A percentile compares a stretch with the other conserved stretches of the same genome.
Evolutionary conservation across 2,329 filamentous ascomycete genomes (phyloP).

Genomic region (Fusarium concolor): DNA sequence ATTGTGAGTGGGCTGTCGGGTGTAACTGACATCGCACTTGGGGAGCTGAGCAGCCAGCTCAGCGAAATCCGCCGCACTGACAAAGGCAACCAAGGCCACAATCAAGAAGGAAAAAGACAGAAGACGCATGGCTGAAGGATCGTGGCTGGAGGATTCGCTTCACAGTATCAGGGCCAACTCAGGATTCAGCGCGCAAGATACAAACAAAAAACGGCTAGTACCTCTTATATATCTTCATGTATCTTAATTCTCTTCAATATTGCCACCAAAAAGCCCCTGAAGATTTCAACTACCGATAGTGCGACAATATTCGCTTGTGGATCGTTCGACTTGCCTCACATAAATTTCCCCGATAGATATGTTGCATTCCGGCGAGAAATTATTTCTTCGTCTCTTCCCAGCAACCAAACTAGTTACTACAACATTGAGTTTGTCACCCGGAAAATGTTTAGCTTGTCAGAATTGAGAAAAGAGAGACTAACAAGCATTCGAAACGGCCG

Average conservation of each 20-base stretch:
- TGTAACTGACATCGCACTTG: conserved; percentile 18
- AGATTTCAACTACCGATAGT: conserved; percentile 13
- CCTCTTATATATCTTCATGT: conserved; percentile 1
- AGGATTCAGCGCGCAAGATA: background rate
- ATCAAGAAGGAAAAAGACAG: conserved; percentile 12
- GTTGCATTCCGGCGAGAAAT: conserved; percentile 4
- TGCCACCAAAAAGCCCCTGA: conserved; percentile 7
- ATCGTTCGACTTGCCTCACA: background rate
- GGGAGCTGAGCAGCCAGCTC: conserved; percentile 28
- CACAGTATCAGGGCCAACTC: background rate
- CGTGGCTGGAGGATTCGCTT: background rate
- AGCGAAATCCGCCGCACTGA: conserved; percentile 25
- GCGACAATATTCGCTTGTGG: background rate
- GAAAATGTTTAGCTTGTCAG: background rate
- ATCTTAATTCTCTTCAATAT: background rate
- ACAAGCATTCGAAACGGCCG: conserved; percentile 5
- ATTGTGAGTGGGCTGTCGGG: no score
- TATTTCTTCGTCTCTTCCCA: background rate
- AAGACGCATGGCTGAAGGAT: conserved; percentile 25
- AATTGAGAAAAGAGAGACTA: background rate
- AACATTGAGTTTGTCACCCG: background rate
- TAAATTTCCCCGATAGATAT: background rate
- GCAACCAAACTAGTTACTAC: background rate
- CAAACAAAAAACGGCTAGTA: background rate
- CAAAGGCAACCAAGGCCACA: conserved; percentile 6